Percentiles rank a stretch among this genome's conserved stretches.
Evolutionary conservation across 1,139 yeast genomes (phyloP).

Genomic region (Saccharomyces hybrid): DNA sequence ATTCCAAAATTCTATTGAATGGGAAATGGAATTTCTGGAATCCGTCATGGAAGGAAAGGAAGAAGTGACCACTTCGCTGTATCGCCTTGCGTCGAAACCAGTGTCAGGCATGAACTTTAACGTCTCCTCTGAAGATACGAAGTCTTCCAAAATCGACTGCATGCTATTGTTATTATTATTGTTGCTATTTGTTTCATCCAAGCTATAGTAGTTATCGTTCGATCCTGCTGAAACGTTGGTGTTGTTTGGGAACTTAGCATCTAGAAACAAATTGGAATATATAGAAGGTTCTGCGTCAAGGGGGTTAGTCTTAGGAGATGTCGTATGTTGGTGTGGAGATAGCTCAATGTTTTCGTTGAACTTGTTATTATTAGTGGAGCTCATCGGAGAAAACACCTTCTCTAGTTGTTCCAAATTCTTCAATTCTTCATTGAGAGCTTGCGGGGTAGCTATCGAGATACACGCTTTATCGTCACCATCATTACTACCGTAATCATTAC

Average conservation of each 20-base stretch:
- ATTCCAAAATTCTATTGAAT: constrained; percentile 24
- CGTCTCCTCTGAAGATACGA: constrained; percentile 4
- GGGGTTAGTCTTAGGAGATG: neutral
- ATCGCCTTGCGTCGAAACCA: constrained; percentile 10
- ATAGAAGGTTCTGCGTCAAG: neutral
- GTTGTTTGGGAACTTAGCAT: neutral
- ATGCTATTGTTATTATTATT: neutral
- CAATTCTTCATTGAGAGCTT: neutral
- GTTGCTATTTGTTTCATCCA: neutral
- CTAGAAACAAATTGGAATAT: neutral
- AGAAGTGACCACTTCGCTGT: constrained; percentile 19
- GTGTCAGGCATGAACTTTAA: constrained; percentile 3
- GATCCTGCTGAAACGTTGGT: neutral
- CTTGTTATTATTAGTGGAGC: neutral
- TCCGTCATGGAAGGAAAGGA: constrained; percentile 11
- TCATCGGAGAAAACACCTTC: neutral
- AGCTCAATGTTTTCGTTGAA: neutral
- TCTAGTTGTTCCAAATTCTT: neutral
- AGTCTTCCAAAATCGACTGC: constrained; percentile 3
- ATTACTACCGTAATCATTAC: too few relatives aligned
- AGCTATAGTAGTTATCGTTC: neutral
- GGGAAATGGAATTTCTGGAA: constrained; percentile 23
- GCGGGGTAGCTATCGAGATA: neutral
- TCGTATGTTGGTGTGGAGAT: neutral
- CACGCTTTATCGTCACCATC: neutral